Conservation (phyloP, 1,284 basidiomycete genomes). For the Cryptococcus maquisensis region DNA sequence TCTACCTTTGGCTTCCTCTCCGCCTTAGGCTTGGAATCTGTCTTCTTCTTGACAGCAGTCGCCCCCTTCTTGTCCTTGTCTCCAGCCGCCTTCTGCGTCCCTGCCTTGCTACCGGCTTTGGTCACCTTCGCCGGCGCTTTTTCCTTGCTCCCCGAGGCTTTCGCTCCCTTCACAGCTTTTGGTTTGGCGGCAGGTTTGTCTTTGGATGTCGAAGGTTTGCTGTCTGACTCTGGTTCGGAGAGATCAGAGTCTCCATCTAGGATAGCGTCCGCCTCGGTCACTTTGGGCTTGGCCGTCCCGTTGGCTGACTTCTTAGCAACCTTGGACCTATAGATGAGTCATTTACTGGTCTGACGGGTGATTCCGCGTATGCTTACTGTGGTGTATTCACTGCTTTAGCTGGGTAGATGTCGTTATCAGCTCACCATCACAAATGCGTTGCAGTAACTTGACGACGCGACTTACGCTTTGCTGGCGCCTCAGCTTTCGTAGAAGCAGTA, state of each 20-base stretch:
- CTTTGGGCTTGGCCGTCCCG: neutral
- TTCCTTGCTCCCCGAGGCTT: neutral
- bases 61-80: neutral
- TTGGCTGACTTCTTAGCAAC: neutral
- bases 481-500: neutral
- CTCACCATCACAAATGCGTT: neutral
- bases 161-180: neutral
- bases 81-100: neutral
- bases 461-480: neutral
- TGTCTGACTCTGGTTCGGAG: neutral
- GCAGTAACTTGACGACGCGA: neutral
- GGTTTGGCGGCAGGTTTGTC: neutral
- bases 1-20: conserved; percentile 11
- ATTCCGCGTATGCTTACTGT: no score
- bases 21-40: conserved; percentile 1
- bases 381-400: neutral
- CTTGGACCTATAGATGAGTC: neutral
- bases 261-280: neutral
- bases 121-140: neutral
- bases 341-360: no score
- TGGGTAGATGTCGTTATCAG: neutral
- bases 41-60: neutral
- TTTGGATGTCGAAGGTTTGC: no score
- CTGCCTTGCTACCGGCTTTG: neutral
- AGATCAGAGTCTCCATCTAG: neutral